phyloP scores from a whole-genome alignment of 208 protist genomes.

The Trypanosoma lewisi region DNA sequence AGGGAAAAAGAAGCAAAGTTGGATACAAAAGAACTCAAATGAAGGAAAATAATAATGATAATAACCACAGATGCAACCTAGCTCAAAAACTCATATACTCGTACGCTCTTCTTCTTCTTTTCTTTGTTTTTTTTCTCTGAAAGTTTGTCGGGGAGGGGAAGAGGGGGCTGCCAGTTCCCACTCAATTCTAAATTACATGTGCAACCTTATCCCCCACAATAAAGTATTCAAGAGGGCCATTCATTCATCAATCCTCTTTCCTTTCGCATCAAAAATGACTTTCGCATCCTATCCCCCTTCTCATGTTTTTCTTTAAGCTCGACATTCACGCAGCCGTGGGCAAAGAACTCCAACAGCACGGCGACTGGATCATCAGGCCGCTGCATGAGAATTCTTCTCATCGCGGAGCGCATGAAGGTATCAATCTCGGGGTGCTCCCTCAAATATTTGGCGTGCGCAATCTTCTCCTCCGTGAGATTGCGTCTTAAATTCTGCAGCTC shows the following conservation, averaged over 20 bases:
- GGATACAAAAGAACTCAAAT: background rate
- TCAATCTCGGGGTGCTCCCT: conserved; percentile 78
- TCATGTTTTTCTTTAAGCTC: conserved; percentile 12
- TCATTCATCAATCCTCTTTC: conserved; percentile 2
- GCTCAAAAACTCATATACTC: background rate
- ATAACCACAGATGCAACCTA: background rate
- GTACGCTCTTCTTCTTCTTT: background rate
- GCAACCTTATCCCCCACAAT: background rate
- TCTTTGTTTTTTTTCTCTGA: background rate
- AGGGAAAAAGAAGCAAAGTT: conserved; percentile 10
- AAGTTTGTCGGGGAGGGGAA: background rate
- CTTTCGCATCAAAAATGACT: background rate
- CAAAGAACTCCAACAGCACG: conserved; percentile 53
- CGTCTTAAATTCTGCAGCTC: conserved; percentile 50
- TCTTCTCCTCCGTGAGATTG: conserved; percentile 63
- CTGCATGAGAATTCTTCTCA: conserved; percentile 45
- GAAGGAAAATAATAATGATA: background rate
- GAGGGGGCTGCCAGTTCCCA: too few species aligned
- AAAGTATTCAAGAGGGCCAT: conserved; percentile 10
- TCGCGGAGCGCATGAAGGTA: conserved; percentile 46
- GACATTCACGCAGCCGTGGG: conserved; percentile 21
- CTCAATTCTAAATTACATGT: too few species aligned
- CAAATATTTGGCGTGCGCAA: conserved; percentile 81
- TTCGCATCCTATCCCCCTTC: conserved; percentile 1
- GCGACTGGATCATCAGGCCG: conserved; percentile 64